Base-by-base conservation (phyloP, 2,329 filamentous ascomycete species). In the Talaromyces sp. region DNA sequence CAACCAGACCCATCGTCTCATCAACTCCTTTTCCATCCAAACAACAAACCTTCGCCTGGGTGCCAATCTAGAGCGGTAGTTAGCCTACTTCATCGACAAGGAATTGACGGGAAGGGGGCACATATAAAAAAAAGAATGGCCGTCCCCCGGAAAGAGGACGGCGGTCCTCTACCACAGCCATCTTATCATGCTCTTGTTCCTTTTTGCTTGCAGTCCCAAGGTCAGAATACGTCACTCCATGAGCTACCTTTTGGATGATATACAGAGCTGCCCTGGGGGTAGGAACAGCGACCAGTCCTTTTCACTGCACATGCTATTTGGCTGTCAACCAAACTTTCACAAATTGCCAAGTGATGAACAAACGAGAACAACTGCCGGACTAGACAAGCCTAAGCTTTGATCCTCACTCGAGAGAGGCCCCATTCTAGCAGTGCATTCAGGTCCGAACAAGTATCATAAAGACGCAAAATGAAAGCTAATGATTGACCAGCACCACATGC, bases 361-460 rank as follows among this genome's bases (percentile, higher is more conserved):
- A 58, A 50, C 63, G 54, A 64, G 61, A 51, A 55, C 26, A 56
- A 43, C 41, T 6, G 65, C 65, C 72, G 71, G 70, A 67, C 79
- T 83, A 80, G 90, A 93, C 90, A 92, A 93, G 91, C 84, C 90
- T 80, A 91, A 87, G 81, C 91, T 92, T 91, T 95, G 91, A 95
- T 88, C 80, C 89, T 89, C 91, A 92, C 89, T 84, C 88, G 74
- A 85, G 89, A 91, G 91, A 91, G 89, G 90, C 91, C 90, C 91
- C 82, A 60, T 63, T 58, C 61, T 54, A 56, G 61, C 38, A 52
- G 56, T 57, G 52, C 17, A 27, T 46, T 57, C 41, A 31, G 41
- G n/a, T 32, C 38, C 50, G 55, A 53, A 50, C 31, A 56, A 19
- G 31, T 19, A 52, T 46, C 48, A 57, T 21, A 32, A 27, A 57